Evolutionary conservation across 768 basidiomycete species (phyloP).

Genomic region (Austroboletus eburneus): DNA sequence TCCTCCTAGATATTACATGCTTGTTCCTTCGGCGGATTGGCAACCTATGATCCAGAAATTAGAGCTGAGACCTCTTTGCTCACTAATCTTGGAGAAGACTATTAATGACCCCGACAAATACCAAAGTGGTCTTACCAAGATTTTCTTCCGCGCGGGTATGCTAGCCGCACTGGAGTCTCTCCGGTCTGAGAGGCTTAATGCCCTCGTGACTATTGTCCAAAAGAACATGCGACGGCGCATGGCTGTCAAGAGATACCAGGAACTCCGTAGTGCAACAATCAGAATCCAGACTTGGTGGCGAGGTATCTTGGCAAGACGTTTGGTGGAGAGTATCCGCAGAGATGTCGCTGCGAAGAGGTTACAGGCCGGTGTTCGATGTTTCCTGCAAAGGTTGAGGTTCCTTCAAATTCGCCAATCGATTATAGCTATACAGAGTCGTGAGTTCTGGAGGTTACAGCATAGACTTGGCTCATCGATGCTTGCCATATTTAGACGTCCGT

Average conservation of each 20-base stretch:
- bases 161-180: constrained; percentile 91
- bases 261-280: constrained; percentile 69
- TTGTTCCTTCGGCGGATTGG: constrained; percentile 85
- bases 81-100: constrained; percentile 76
- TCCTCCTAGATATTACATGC: constrained; percentile 85
- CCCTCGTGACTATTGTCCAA: constrained; percentile 92
- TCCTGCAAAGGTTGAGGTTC: constrained; percentile 70
- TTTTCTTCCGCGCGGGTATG: constrained; percentile 99
- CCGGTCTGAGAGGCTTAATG: constrained; percentile 82
- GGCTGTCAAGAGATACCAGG: constrained; percentile 75
- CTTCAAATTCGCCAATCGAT: constrained; percentile 57
- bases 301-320: constrained; percentile 68
- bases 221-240: constrained; percentile 92
- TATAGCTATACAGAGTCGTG: constrained; percentile 79
- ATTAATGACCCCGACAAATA: constrained; percentile 95
- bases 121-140: constrained; percentile 95
- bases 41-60: constrained; percentile 77
- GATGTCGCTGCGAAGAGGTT: constrained; percentile 73
- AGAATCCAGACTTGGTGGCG: constrained; percentile 95
- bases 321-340: constrained; percentile 67
- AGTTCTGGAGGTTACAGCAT: constrained; percentile 32
- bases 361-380: constrained; percentile 70
- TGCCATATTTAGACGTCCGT: constrained; percentile 53
- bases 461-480: constrained; percentile 6
- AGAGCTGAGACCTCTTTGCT: constrained; percentile 78